Percentiles rank a stretch among this genome's conserved stretches.
Conservation (phyloP, 202 grass and related monocot genomes). For the Elaeis oleifera region DNA sequence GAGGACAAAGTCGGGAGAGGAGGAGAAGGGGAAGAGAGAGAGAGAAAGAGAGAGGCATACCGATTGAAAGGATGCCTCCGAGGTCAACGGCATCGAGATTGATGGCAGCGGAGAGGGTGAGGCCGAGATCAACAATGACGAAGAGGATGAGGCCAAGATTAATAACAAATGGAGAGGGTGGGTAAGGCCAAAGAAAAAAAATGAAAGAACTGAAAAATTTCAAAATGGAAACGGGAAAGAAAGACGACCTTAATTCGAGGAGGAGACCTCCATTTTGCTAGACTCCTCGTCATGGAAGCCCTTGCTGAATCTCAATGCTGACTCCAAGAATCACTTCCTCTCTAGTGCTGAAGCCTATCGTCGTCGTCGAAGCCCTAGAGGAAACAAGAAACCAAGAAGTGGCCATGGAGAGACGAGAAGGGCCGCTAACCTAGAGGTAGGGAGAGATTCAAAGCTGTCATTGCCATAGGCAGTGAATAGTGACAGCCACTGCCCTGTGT, state of each 20-base stretch:
- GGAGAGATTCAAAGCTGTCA: constrained; percentile 15
- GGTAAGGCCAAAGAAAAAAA: too few relatives aligned
- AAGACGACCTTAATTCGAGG: constrained; percentile 60
- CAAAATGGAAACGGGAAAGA: not conserved
- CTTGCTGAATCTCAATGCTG: constrained; percentile 65
- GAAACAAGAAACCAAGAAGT: not conserved
- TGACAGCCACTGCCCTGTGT: constrained; percentile 24
- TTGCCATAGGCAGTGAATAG: constrained; percentile 22
- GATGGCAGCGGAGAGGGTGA: too few relatives aligned
- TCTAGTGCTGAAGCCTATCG: constrained; percentile 9
- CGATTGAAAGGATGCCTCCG: too few relatives aligned
- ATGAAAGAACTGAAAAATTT: not conserved
- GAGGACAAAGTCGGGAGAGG: too few relatives aligned
- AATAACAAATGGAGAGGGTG: too few relatives aligned
- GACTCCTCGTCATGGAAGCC: constrained; percentile 70
- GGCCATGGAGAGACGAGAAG: not conserved
- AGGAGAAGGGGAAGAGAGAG: too few relatives aligned
- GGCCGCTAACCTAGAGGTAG: constrained; percentile 13
- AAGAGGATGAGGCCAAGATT: too few relatives aligned
- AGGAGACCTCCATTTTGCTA: constrained; percentile 70
- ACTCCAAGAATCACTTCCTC: constrained; percentile 63
- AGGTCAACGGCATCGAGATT: too few relatives aligned
- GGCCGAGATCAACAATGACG: too few relatives aligned
- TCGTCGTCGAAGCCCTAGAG: not conserved
- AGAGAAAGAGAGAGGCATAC: too few relatives aligned